Evolutionary conservation across 345 rosid species (phyloP), one percentile per base, ranked within the genome.

Genomic region (Cardamine occulta): DNA sequence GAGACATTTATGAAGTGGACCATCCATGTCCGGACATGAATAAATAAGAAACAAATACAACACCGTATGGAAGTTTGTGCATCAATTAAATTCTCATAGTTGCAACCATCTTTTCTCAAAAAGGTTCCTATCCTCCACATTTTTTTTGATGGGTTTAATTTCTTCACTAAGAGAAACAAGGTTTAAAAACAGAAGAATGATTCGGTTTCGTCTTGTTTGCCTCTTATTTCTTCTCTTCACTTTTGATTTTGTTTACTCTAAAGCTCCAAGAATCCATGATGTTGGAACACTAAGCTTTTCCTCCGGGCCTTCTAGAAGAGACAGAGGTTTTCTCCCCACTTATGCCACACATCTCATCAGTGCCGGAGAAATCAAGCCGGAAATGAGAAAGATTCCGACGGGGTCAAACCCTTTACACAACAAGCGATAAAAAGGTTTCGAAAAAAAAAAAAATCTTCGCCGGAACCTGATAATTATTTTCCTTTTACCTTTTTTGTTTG

Each of bases 361-460:
- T 15, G 59, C 76, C n/a, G 72, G 80, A 47, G 72, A 47, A 37
- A 8, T 77, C 17, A 35, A 18, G 15, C 39, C 37, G 67, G 76
- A 70, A 11, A 77, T 24, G 49, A 70, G 80, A 64, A 64, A 70
- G 54, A 70, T 77, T 35, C 80, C 76, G 62, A 56, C 76, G 14
- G 80, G 80, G 5, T 64, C 76, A 64, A 77, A 77, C 47, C 76
- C 76, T 63, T 63, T 77, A 66, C 80, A 77, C 8, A 77, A 77
- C 67, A 63, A 64, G 72, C 66, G 80, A 56, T 77, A 7, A 59
- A 11, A 29, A 18, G 1, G 28, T 18, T 18, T 58, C 44, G 2
- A n/a, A 3, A 26, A 26, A 26, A 4, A 17, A 8, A 5, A 3
- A 10, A 14, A 0, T 37, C 32, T 15, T 51, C 1, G 26, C 19